Conservation (phyloP, 805 yeast genomes). For the Saccharomycopsis oosterbeekiorum region DNA sequence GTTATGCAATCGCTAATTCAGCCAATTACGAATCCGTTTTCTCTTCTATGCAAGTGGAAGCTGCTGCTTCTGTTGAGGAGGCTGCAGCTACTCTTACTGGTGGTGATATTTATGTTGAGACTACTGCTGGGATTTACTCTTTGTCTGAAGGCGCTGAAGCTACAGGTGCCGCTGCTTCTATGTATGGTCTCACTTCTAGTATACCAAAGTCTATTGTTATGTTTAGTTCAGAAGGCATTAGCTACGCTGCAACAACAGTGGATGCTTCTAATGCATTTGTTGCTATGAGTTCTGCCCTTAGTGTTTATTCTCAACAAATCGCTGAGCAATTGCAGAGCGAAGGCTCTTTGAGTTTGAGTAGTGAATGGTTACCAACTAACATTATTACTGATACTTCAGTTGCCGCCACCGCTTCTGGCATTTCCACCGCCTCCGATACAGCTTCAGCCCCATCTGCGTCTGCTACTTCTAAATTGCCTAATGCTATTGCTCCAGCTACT, state of each 20-base stretch:
- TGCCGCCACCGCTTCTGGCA: background rate
- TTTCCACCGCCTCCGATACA: slow-evolving; percentile 19
- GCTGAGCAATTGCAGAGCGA: background rate
- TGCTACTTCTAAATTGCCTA: slow-evolving; percentile 10
- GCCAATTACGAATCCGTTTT: background rate
- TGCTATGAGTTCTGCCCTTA: background rate
- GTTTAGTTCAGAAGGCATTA: slow-evolving; percentile 12
- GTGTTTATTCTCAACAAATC: background rate
- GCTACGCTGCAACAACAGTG: slow-evolving; percentile 16
- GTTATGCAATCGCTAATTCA: background rate
- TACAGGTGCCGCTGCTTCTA: background rate
- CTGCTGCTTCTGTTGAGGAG: background rate
- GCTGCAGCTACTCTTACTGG: background rate
- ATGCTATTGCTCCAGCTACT: slow-evolving; percentile 16
- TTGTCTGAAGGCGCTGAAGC: background rate
- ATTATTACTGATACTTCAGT: slow-evolving; percentile 23
- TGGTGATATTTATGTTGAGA: background rate
- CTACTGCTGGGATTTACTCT: background rate
- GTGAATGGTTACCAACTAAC: slow-evolving; percentile 35
- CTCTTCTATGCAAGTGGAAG: background rate
- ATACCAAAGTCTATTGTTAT: slow-evolving; percentile 7
- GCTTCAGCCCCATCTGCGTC: slow-evolving; percentile 17
- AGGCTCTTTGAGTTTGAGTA: background rate
- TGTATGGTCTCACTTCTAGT: background rate
- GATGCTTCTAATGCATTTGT: slow-evolving; percentile 2